Evolutionary conservation across 495 filamentous ascomycete species (phyloP).

Genomic region (Eremomyces bilateralis): DNA sequence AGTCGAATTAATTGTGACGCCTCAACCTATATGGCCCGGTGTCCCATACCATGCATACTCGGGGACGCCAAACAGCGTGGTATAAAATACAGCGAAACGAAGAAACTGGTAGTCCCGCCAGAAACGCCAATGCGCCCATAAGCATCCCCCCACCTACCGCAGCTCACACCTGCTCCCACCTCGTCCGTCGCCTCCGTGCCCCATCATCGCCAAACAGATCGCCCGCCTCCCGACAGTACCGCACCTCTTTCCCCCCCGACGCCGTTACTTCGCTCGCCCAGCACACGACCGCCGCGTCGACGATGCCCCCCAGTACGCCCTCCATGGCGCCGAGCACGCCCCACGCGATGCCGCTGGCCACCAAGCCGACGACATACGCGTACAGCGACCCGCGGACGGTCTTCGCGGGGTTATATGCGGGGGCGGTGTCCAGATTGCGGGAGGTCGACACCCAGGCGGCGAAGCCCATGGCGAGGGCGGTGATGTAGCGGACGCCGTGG

Average conservation of each 20-base stretch:
- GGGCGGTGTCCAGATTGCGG: constrained; percentile 35
- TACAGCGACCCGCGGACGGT: constrained; percentile 66
- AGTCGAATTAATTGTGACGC: too few species aligned
- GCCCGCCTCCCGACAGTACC: constrained; percentile 72
- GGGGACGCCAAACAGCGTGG: too few species aligned
- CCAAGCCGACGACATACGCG: constrained; percentile 79
- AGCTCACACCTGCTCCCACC: too few species aligned
- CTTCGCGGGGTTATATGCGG: constrained; percentile 18
- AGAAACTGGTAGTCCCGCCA: too few species aligned
- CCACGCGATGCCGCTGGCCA: constrained; percentile 88
- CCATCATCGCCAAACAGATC: constrained; percentile 46
- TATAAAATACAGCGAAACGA: too few species aligned
- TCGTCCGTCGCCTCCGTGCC: too few species aligned
- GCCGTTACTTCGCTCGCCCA: constrained; percentile 73
- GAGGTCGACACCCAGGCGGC: constrained; percentile 96
- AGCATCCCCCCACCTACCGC: too few species aligned
- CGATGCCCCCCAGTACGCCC: constrained; percentile 71
- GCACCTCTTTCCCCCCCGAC: constrained; percentile 39
- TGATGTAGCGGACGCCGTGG: constrained; percentile 72
- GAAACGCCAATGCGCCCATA: too few species aligned
- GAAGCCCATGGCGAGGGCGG: constrained; percentile 72
- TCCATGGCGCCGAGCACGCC: constrained; percentile 89
- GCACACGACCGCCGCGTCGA: constrained; percentile 82
- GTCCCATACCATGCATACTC: too few species aligned
- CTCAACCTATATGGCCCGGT: too few species aligned